Evolutionary conservation across 2,329 filamentous ascomycete species (phyloP).

Genomic region (Emmonsia crescens): DNA sequence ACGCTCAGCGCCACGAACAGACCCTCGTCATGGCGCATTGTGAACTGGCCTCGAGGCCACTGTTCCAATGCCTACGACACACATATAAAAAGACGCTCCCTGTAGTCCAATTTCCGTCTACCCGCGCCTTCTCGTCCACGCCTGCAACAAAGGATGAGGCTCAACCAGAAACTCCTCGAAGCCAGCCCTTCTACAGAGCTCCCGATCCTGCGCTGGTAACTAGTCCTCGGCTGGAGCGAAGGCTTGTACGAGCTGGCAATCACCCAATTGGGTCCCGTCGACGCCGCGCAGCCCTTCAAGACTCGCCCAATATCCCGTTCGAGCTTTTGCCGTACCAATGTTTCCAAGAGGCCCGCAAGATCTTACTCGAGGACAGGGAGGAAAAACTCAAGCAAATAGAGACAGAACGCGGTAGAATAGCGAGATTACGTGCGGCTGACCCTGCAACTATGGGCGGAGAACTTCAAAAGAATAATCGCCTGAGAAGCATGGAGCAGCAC

Average conservation of each 20-base stretch:
- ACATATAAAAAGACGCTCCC: slow-evolving; percentile 25
- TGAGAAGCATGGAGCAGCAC: slow-evolving; percentile 60
- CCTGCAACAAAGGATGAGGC: slow-evolving; percentile 32
- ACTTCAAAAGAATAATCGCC: slow-evolving; percentile 51
- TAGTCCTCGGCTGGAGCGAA: slow-evolving; percentile 52
- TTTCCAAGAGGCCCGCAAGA: slow-evolving; percentile 87
- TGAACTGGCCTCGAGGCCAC: slow-evolving; percentile 32
- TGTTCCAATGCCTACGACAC: slow-evolving; percentile 33
- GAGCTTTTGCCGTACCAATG: slow-evolving; percentile 93
- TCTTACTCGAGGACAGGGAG: slow-evolving; percentile 67
- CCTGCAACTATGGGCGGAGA: slow-evolving; percentile 53
- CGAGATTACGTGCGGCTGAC: slow-evolving; percentile 49
- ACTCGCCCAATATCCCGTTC: slow-evolving; percentile 63
- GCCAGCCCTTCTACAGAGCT: slow-evolving; percentile 32
- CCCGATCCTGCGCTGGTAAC: slow-evolving; percentile 59
- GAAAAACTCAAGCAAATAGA: slow-evolving; percentile 69
- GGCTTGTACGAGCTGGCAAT: slow-evolving; percentile 56
- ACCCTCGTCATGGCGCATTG: slow-evolving; percentile 29
- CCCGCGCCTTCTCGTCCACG: slow-evolving; percentile 41
- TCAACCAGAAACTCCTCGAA: slow-evolving; percentile 30
- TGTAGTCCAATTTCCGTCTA: slow-evolving; percentile 25
- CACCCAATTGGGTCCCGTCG: slow-evolving; percentile 73
- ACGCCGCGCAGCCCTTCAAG: slow-evolving; percentile 61
- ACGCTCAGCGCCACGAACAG: slow-evolving; percentile 5
- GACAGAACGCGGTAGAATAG: slow-evolving; percentile 57